Conservation (phyloP, 768 basidiomycete species). For the Pleurotus cornucopiae region DNA sequence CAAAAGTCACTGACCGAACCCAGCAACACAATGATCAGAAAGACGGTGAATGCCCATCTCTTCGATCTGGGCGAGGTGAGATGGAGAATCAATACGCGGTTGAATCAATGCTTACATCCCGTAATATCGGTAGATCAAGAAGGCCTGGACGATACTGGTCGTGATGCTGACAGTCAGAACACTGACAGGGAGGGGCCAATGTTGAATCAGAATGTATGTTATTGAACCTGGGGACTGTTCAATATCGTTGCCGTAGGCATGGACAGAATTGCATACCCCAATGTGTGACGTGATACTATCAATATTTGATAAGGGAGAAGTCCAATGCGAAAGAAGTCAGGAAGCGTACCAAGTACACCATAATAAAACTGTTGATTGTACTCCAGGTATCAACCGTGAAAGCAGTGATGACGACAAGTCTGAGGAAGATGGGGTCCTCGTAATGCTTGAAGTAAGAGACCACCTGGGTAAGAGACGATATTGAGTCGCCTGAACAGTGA, state of each 20-base stretch:
- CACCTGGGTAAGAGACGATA: background rate
- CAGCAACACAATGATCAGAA: background rate
- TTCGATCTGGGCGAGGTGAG: background rate
- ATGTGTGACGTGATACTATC: background rate
- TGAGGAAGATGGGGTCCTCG: background rate
- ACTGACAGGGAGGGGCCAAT: constrained; percentile 3
- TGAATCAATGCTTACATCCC: background rate
- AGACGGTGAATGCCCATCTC: background rate
- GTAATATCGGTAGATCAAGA: constrained; percentile 3
- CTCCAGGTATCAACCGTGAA: constrained; percentile 4
- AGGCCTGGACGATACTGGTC: background rate
- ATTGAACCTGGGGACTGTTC: background rate
- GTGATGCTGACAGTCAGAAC: constrained; percentile 5
- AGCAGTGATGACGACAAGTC: background rate
- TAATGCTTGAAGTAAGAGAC: constrained; percentile 6
- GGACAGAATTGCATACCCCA: background rate
- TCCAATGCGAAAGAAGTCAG: background rate
- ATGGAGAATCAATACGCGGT: background rate
- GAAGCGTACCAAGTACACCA: background rate
- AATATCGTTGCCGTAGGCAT: background rate
- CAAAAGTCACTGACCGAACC: background rate
- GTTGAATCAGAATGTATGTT: background rate
- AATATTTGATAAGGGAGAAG: background rate
- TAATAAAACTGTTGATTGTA: constrained; percentile 7
- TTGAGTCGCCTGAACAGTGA: too few species aligned